Percentiles rank a stretch among this genome's conserved stretches.
These are phyloP conservation scores for Podila verticillata DNA, from an alignment of 192 early-diverging fungal genomes.

Conservation along the genomic window DNA sequence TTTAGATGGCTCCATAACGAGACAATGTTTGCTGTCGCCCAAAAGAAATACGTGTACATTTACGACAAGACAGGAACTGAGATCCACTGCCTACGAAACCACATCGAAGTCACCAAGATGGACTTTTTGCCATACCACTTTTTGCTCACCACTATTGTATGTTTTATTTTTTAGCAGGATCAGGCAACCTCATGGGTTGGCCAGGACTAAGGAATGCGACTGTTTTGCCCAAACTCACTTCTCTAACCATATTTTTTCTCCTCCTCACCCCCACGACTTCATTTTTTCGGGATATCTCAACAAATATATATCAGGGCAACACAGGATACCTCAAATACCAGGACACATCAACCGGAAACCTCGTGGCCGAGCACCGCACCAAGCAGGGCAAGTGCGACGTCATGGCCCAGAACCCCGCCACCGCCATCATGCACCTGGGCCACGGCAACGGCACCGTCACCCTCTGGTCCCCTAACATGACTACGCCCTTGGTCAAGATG, in stretches of 20 bases:
- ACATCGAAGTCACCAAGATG: constrained; percentile 82
- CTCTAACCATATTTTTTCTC: background rate
- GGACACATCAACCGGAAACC: constrained; percentile 90
- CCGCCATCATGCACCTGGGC: constrained; percentile 91
- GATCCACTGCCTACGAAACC: constrained; percentile 86
- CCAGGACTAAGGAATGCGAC: too few relatives aligned
- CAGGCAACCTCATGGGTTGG: too few relatives aligned
- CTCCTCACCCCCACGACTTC: background rate
- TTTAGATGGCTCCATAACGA: constrained; percentile 94
- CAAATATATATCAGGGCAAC: constrained; percentile 62
- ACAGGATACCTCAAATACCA: constrained; percentile 89
- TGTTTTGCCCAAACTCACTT: background rate
- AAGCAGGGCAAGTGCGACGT: constrained; percentile 80
- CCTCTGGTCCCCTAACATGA: constrained; percentile 89
- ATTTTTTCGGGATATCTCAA: background rate
- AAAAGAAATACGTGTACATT: constrained; percentile 95
- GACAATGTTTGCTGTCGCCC: constrained; percentile 92
- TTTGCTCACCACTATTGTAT: constrained; percentile 80
- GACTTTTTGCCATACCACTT: constrained; percentile 96
- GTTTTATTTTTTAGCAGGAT: constrained; percentile 3
- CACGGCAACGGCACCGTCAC: constrained; percentile 91
- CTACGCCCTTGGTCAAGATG: constrained; percentile 91
- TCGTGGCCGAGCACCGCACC: constrained; percentile 82
- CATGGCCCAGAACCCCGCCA: constrained; percentile 93
- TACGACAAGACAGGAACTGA: constrained; percentile 93